Base-by-base conservation (phyloP, 805 yeast species). In the Cyberlindnera mississippiensis region DNA sequence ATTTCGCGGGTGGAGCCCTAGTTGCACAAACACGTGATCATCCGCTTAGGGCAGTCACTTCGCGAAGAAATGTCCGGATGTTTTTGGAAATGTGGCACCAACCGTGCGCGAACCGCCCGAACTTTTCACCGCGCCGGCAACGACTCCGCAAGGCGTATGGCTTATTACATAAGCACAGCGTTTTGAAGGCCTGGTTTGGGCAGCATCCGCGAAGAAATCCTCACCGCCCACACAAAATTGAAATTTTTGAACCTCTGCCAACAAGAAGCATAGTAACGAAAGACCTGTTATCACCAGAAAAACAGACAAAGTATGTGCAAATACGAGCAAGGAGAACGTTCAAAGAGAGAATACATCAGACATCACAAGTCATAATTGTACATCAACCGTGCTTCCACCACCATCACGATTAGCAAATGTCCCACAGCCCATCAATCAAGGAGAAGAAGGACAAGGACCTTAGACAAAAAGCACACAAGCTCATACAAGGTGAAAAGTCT, bases 251-350 rank as follows among this genome's bases (percentile, higher is more conserved):
- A 37, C 45, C 42, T 35, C 37, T 20, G 28, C 34, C 38, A 36
- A 14, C 38, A 29, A 35, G 33, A 36, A 20, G 18, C 29, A 11
- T 22, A 22, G 19, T 22, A 15, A 19, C 22, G 14, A 34, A 27
- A 20, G 16, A 38, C 42, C 27, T 35, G 31, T 33, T 19, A 33
- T 34, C 34, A 36, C 34, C 46, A 42, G 45, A 48, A 37, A 45
- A 45, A 27, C 51, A 51, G 53, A 53, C 56, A 55, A 55, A 48
- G 60, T 55, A 55, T 52, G 60, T 55, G 32, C 18, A 20, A 37
- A 28, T 12, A 19, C 13, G 28, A 29, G 34, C 32, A 40, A 20
- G 22, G 20, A 35, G 20, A 18, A 20, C 24, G 27, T 35, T 27
- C 29, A 45, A 36, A 31, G n/a, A 38, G 17, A 16, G n/a, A 29